A percentile compares a stretch with the other conserved stretches of the same genome.
Conservation (phyloP, 768 basidiomycete genomes). For the Nidula microcarpa region DNA sequence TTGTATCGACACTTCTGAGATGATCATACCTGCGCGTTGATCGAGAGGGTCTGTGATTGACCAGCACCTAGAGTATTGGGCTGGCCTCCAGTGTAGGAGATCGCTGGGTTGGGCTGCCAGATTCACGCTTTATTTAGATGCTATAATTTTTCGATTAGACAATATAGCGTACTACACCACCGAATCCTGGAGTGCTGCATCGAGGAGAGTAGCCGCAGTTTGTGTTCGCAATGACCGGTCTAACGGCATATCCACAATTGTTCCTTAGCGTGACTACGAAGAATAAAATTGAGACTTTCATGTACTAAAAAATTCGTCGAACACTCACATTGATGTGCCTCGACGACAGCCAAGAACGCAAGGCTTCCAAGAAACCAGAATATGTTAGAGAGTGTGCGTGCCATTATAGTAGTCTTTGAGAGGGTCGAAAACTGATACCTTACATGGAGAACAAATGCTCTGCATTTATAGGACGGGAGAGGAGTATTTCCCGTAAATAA, state of each 20-base stretch:
- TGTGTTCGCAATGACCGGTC: constrained; percentile 31
- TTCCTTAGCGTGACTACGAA: constrained; percentile 29
- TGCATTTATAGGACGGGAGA: too few species aligned
- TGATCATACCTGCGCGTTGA: constrained; percentile 21
- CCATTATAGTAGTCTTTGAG: background rate
- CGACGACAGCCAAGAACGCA: constrained; percentile 3
- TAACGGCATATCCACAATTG: constrained; percentile 23
- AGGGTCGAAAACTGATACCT: background rate
- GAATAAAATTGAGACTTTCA: background rate
- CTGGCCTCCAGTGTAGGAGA: constrained; percentile 29
- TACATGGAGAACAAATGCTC: too few species aligned
- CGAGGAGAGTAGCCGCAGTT: constrained; percentile 39
- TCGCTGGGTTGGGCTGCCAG: constrained; percentile 23
- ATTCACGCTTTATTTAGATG: background rate
- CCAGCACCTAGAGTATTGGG: constrained; percentile 22
- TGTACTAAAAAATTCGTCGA: background rate
- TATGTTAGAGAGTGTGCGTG: background rate
- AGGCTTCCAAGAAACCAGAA: background rate
- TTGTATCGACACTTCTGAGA: background rate
- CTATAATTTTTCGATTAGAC: constrained; percentile 12
- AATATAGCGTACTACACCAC: constrained; percentile 8
- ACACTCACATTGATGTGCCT: constrained; percentile 12
- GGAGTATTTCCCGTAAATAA: too few species aligned
- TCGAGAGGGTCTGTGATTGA: constrained; percentile 20
- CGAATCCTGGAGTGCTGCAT: constrained; percentile 28